A percentile compares a stretch with the other conserved stretches of the same genome.
These are phyloP conservation scores for Calonectria montana DNA, from an alignment of 2,329 filamentous ascomycete genomes.

Conservation along the genomic window DNA sequence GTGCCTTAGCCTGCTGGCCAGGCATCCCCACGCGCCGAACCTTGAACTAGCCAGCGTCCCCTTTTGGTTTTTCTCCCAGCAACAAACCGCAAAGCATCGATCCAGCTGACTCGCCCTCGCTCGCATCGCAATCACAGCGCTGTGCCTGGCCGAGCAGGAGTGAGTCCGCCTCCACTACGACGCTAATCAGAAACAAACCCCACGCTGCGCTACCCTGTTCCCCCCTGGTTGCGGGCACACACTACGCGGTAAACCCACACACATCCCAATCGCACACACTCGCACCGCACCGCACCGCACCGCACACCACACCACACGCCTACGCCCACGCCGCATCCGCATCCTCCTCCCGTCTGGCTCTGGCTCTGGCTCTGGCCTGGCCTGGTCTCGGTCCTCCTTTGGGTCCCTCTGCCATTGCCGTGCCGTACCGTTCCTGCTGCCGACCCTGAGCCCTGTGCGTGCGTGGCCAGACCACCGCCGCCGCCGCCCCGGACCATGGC, in stretches of 20 bases:
- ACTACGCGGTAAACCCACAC: slow-evolving; percentile 5
- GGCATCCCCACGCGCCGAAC: not conserved
- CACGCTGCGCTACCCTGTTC: slow-evolving; percentile 9
- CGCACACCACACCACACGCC: not conserved
- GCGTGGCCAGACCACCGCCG: slow-evolving; percentile 13
- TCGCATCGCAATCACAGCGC: not conserved
- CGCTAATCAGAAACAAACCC: slow-evolving; percentile 20
- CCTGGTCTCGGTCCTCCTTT: slow-evolving; percentile 13
- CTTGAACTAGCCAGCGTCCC: not conserved
- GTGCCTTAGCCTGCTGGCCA: not conserved
- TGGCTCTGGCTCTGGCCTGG: slow-evolving; percentile 4
- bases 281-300: not conserved
- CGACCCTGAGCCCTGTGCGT: not conserved
- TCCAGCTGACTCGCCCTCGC: not conserved
- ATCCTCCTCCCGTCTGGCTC: slow-evolving; percentile 1
- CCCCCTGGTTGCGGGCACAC: slow-evolving; percentile 11
- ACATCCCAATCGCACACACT: slow-evolving; percentile 16
- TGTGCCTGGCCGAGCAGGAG: not conserved
- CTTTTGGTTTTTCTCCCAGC: not conserved
- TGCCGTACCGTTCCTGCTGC: not conserved
- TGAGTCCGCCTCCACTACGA: not conserved
- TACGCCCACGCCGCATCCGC: not conserved
- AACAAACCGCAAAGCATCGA: not conserved
- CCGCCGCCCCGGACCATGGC: slow-evolving; percentile 27
- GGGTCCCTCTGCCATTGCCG: slow-evolving; percentile 13